phyloP scores from a whole-genome alignment of 2,329 filamentous ascomycete species.

The Fulvia fulva region DNA sequence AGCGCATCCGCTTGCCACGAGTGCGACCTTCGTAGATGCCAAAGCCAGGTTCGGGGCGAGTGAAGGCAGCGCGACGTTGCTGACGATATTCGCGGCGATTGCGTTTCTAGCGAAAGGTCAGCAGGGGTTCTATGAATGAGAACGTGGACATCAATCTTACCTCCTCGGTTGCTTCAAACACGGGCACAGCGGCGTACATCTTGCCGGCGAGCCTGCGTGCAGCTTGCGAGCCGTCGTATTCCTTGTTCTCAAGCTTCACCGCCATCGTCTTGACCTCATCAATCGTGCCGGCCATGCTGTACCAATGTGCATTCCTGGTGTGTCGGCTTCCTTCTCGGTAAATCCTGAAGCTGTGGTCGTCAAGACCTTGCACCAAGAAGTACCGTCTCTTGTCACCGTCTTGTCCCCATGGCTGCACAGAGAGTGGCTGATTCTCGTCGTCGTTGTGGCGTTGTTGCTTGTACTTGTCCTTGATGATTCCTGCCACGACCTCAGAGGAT shows the following conservation, averaged over 20 bases:
- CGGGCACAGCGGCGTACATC: constrained; percentile 74
- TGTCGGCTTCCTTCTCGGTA: constrained; percentile 90
- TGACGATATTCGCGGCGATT: constrained; percentile 88
- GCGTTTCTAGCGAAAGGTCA: constrained; percentile 64
- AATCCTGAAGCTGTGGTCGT: constrained; percentile 89
- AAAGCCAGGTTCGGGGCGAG: constrained; percentile 80
- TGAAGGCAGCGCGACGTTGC: constrained; percentile 79
- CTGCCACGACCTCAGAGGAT: constrained; percentile 77
- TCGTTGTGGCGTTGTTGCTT: constrained; percentile 78
- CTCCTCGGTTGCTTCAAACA: constrained; percentile 91
- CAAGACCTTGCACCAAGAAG: constrained; percentile 87
- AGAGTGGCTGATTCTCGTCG: constrained; percentile 77
- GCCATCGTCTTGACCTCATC: constrained; percentile 75
- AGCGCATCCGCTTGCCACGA: constrained; percentile 91
- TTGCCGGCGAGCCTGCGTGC: constrained; percentile 73
- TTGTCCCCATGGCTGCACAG: constrained; percentile 84
- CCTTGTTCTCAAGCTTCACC: constrained; percentile 64
- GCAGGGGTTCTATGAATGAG: background rate
- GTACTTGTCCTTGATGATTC: constrained; percentile 80
- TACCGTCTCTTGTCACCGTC: constrained; percentile 91
- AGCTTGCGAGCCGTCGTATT: constrained; percentile 70
- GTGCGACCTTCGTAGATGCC: constrained; percentile 95
- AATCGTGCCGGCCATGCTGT: constrained; percentile 85
- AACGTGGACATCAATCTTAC: constrained; percentile 45
- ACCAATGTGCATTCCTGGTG: constrained; percentile 71